A percentile compares a stretch with the other conserved stretches of the same genome.
Conservation (phyloP, 2,329 filamentous ascomycete species). For the Epichloe amarillans region DNA sequence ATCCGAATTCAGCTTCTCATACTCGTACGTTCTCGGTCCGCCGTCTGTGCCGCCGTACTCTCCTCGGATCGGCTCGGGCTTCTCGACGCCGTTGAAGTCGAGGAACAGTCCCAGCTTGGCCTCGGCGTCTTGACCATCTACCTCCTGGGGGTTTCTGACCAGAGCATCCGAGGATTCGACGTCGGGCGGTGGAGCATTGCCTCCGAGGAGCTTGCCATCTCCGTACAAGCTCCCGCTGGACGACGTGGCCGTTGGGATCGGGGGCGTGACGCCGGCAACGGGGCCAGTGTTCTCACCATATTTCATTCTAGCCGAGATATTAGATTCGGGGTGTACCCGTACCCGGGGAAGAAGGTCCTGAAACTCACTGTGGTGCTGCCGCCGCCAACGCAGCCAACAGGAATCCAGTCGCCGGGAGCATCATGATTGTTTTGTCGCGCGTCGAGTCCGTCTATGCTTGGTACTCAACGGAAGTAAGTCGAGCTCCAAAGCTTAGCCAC, state of each 20-base stretch:
- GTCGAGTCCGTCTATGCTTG: no score
- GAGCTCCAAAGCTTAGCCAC: not conserved
- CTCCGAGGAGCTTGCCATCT: constrained; percentile 25
- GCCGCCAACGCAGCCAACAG: not conserved
- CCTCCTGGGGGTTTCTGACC: constrained; percentile 26
- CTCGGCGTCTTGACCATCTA: constrained; percentile 36
- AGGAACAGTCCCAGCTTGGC: constrained; percentile 37
- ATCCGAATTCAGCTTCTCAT: constrained; percentile 42
- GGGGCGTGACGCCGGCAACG: constrained; percentile 26
- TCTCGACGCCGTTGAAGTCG: constrained; percentile 36
- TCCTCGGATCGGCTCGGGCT: constrained; percentile 44
- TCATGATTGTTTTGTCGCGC: constrained; percentile 30
- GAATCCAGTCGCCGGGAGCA: constrained; percentile 15
- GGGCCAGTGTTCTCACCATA: constrained; percentile 29
- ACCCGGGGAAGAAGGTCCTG: not conserved
- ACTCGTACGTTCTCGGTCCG: constrained; percentile 34
- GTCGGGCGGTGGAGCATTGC: constrained; percentile 23
- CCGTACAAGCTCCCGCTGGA: constrained; percentile 28
- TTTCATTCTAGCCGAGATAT: not conserved
- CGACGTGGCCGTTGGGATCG: constrained; percentile 23
- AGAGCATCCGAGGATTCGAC: constrained; percentile 25
- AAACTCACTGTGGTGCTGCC: not conserved
- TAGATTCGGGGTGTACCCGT: not conserved
- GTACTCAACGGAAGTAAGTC: no score
- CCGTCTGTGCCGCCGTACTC: constrained; percentile 34